Evolutionary conservation across 352 stramenopile species (phyloP), one percentile per base, ranked within the genome.

Genomic region (Phytophthora fragariae): DNA sequence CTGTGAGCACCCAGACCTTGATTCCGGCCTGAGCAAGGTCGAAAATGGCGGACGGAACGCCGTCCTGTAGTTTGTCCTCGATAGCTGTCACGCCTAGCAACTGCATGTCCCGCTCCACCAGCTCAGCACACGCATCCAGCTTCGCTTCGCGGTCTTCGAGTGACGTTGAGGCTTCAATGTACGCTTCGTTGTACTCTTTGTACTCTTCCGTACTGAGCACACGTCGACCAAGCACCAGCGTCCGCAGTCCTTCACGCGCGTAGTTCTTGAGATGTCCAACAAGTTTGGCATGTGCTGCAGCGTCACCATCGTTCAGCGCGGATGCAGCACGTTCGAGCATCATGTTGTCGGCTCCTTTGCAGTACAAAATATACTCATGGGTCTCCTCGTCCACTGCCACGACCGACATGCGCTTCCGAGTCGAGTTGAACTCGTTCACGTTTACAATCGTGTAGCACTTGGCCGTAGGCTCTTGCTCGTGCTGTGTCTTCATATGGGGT

Each of bases 341-440:
- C 76, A 97, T 88, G 54, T 92, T 93, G 60, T 97, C 91, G 5
- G 90, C 89, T 7, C 91, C 91, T 74, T 97, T 97, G 73, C 83
- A 92, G 57, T 91, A 92, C 31, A 94, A 67, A 44, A 91, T 54
- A 27, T 89, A 85, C 58, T 89, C 64, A 11, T 59, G 39, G 9
- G 75, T 80, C 5, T 83, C 68, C 1, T 81, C 76, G 39, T 85
- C 85, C 31, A 95, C 73, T 12, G 97, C 85, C 24, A 99, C 79
- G 19, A 99, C 92, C 12, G 95, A 99, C 97, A 99, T 99, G 57
- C 98, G 85, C 76, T 99, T 99, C n/a, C 98, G 83, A 27, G 97
- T 87, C 49, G 92, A 98, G 62, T 91, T 94, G 75, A 95, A 95
- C 77, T 95, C 88, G 62, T 91, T 91, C 27, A 95, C 82, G 69